phyloP scores from a whole-genome alignment of 345 rosid genomes.

The Camelina sativa region DNA sequence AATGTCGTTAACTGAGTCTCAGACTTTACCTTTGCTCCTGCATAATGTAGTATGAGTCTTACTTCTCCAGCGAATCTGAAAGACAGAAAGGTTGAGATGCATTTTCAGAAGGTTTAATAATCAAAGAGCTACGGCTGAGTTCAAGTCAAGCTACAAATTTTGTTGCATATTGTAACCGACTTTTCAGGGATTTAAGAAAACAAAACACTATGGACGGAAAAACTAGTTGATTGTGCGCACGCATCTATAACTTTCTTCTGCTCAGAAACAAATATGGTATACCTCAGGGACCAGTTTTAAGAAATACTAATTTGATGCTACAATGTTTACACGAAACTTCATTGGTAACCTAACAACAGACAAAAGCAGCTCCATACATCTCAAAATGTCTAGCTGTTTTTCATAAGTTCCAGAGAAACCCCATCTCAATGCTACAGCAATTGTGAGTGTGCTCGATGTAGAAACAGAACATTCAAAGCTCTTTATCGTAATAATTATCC shows the following conservation, averaged over 20 bases:
- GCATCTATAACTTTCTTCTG: not conserved
- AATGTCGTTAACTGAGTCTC: not conserved
- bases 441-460: not conserved
- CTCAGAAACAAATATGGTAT: not conserved
- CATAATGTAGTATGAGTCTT: slow-evolving; percentile 67
- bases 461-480: slow-evolving; percentile 5
- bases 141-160: not conserved
- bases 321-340: not conserved
- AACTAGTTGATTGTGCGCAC: not conserved
- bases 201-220: not conserved
- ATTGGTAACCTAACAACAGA: slow-evolving; percentile 1
- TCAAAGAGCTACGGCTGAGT: not conserved
- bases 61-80: slow-evolving; percentile 87
- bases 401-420: slow-evolving; percentile 13
- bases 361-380: not conserved
- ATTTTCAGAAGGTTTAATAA: slow-evolving; percentile 13
- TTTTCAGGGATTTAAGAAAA: not conserved
- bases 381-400: not conserved
- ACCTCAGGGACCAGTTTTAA: not conserved
- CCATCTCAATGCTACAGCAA: not conserved
- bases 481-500: not conserved
- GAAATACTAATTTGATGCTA: not conserved
- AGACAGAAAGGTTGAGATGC: slow-evolving; percentile 22
- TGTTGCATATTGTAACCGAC: not conserved
- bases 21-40: slow-evolving; percentile 63